Conservation (phyloP, 495 filamentous ascomycete species). For the Aspergillus mulundensis region DNA sequence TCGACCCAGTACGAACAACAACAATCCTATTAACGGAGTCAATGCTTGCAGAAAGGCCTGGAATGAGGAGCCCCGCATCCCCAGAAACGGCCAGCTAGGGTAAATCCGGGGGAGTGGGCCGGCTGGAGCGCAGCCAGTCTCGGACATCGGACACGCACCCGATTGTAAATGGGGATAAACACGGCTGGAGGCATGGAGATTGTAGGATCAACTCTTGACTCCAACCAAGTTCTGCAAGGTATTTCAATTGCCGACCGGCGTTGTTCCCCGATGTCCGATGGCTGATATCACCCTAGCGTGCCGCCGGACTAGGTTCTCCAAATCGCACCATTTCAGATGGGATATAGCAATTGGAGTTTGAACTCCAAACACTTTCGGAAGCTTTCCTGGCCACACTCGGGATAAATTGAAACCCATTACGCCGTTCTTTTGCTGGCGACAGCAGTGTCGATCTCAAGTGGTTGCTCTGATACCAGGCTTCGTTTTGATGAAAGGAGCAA, state of each 20-base stretch:
- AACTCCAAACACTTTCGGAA: no score
- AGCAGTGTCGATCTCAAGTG: no score
- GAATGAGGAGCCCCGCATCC: background rate
- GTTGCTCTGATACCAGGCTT: no score
- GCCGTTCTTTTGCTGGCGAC: no score
- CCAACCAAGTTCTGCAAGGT: background rate
- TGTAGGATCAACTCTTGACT: no score
- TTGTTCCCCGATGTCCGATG: background rate
- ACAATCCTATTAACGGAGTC: background rate
- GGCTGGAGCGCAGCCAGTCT: background rate
- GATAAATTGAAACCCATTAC: no score
- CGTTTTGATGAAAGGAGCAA: no score
- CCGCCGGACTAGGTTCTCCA: background rate
- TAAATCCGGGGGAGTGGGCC: background rate
- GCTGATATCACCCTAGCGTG: background rate
- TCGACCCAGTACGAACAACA: background rate
- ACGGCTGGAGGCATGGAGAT: no score
- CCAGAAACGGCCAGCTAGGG: background rate
- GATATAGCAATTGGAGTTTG: no score
- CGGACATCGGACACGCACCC: background rate
- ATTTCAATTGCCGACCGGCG: background rate
- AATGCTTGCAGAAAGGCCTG: background rate
- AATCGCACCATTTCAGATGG: background rate
- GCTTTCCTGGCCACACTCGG: no score
- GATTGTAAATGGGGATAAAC: no score